Evolutionary conservation across 2,329 filamentous ascomycete genomes (phyloP).

Genomic region (Orbilia quercus): DNA sequence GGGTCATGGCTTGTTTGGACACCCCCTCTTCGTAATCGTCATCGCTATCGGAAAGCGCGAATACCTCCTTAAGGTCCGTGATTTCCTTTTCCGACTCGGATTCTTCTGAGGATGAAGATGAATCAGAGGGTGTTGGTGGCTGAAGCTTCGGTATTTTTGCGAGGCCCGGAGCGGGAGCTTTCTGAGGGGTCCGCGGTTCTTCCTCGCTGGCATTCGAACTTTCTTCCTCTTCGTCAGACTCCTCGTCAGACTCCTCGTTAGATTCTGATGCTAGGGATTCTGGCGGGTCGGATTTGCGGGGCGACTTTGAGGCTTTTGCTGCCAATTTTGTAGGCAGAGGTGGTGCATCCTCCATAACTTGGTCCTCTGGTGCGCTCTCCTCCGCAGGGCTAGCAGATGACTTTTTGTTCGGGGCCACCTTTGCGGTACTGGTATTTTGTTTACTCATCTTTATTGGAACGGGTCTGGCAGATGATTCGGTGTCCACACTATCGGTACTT

Average conservation of each 20-base stretch:
- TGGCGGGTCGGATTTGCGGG: conserved; percentile 13
- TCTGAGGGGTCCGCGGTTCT: conserved; percentile 56
- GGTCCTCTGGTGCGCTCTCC: conserved; percentile 16
- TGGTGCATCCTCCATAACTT: conserved; percentile 45
- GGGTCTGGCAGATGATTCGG: neutral
- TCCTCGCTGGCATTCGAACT: conserved; percentile 54
- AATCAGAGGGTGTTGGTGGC: conserved; percentile 2
- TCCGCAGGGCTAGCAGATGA: conserved; percentile 12
- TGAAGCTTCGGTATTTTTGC: conserved; percentile 45
- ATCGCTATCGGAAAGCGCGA: conserved; percentile 36
- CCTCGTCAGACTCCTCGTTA: conserved; percentile 26
- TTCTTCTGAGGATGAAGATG: conserved; percentile 23
- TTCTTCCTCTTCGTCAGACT: conserved; percentile 1
- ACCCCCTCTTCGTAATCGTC: conserved; percentile 15
- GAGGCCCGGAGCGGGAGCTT: conserved; percentile 54
- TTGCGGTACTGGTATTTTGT: neutral
- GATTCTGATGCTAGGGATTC: conserved; percentile 38
- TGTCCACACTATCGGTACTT: conserved; percentile 1
- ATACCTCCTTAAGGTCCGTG: conserved; percentile 16
- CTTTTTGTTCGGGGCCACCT: neutral
- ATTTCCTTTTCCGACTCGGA: conserved; percentile 15
- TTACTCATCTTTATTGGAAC: neutral
- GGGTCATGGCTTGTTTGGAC: conserved; percentile 20
- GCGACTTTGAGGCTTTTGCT: conserved; percentile 15
- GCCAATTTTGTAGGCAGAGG: conserved; percentile 14